phyloP scores from a whole-genome alignment of 176 grass and related monocot species.

The Chrysopogon serrulatus region DNA sequence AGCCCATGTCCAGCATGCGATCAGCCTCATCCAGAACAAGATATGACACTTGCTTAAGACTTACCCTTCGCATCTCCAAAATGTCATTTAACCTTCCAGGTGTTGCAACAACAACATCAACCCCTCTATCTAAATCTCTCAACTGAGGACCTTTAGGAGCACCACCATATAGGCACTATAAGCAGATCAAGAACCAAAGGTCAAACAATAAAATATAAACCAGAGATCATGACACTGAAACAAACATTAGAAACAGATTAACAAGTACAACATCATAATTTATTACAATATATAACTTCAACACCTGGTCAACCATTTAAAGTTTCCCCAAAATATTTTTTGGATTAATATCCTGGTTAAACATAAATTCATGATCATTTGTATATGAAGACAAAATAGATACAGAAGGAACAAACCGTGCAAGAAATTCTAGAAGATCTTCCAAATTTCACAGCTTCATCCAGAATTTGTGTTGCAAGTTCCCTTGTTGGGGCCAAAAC shows the following conservation, averaged over 20 bases:
- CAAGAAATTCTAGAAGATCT: slow-evolving; percentile 85
- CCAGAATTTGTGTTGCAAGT: slow-evolving; percentile 89
- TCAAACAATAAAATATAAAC: slow-evolving; percentile 16
- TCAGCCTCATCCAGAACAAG: slow-evolving; percentile 87
- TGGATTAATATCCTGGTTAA: not conserved
- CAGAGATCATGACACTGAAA: not conserved
- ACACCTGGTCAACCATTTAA: not conserved
- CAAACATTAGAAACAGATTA: not conserved
- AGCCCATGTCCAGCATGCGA: slow-evolving; percentile 87
- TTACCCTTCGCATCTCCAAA: slow-evolving; percentile 81
- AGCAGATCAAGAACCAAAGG: slow-evolving; percentile 3
- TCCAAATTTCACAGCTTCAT: slow-evolving; percentile 89
- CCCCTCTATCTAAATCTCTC: slow-evolving; percentile 86
- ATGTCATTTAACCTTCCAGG: slow-evolving; percentile 97
- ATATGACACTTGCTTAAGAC: slow-evolving; percentile 70
- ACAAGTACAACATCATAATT: not conserved
- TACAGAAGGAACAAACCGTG: slow-evolving; percentile 56
- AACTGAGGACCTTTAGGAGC: slow-evolving; percentile 96
- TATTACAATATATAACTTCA: not conserved
- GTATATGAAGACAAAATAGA: not conserved
- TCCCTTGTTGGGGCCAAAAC: slow-evolving; percentile 97
- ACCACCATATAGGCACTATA: slow-evolving; percentile 95
- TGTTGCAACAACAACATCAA: slow-evolving; percentile 98
- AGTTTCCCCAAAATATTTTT: not conserved
- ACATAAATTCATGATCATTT: not conserved